Conservation (phyloP, 1,284 basidiomycete genomes). For the Laetiporus sulphureus region DNA sequence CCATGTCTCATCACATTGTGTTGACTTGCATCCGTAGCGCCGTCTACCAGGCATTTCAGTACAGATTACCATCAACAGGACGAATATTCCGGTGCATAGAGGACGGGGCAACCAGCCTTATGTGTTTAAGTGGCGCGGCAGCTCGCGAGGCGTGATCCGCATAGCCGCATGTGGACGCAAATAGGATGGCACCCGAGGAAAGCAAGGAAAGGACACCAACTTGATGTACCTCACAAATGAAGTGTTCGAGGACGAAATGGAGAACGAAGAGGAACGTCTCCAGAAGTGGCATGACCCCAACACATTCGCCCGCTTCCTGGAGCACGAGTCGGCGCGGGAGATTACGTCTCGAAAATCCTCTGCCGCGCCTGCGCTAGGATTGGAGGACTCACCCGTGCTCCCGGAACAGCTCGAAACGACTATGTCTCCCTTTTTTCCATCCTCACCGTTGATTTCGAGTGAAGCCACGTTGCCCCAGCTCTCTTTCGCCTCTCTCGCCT, state of each 20-base stretch:
- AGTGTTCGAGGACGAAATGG: slow-evolving; percentile 11
- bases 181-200: slow-evolving; percentile 18
- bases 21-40: slow-evolving; percentile 31
- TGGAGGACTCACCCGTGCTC: slow-evolving; percentile 1
- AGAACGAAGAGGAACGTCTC: slow-evolving; percentile 15
- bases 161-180: too few species aligned
- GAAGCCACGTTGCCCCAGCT: background rate
- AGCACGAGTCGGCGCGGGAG: slow-evolving; percentile 19
- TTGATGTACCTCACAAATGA: background rate
- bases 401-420: background rate
- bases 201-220: slow-evolving; percentile 6
- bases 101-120: slow-evolving; percentile 53
- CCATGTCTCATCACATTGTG: too few species aligned
- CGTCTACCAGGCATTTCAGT: slow-evolving; percentile 45
- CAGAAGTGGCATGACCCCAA: slow-evolving; percentile 23
- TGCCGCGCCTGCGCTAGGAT: slow-evolving; percentile 1
- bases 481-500: slow-evolving; percentile 2
- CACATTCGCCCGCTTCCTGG: slow-evolving; percentile 25
- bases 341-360: slow-evolving; percentile 9
- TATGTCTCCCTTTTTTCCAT: slow-evolving; percentile 1
- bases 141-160: slow-evolving; percentile 16
- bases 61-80: slow-evolving; percentile 54
- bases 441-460: slow-evolving; percentile 4
- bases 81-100: slow-evolving; percentile 39
- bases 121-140: slow-evolving; percentile 48